These are phyloP conservation scores for Fusarium setosum DNA, from an alignment of 2,329 filamentous ascomycete genomes.

Conservation along the genomic window DNA sequence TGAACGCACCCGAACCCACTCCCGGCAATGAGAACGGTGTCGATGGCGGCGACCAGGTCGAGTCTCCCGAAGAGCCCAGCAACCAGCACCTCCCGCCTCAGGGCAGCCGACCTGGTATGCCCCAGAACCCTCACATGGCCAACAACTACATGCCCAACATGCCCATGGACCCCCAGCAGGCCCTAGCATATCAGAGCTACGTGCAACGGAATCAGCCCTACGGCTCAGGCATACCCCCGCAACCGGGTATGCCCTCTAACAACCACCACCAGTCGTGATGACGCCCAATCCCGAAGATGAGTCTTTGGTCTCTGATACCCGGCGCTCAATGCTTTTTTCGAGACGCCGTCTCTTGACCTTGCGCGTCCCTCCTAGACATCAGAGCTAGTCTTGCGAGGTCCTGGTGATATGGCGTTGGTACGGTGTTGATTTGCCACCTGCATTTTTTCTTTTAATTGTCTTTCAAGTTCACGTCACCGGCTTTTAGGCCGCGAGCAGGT, in stretches of 20 bases:
- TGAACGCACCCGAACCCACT: constrained; percentile 94
- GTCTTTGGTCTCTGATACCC: constrained; percentile 64
- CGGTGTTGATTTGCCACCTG: constrained; percentile 50
- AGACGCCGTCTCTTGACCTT: constrained; percentile 47
- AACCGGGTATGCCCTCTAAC: constrained; percentile 83
- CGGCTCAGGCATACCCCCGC: constrained; percentile 83
- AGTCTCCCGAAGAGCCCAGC: constrained; percentile 90
- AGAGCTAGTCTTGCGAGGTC: constrained; percentile 53
- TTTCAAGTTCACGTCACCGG: constrained; percentile 20
- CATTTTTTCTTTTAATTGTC: constrained; percentile 41
- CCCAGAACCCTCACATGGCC: constrained; percentile 72
- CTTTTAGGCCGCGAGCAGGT: constrained; percentile 28
- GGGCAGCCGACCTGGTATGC: constrained; percentile 70
- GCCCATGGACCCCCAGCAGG: constrained; percentile 80
- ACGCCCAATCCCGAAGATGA: constrained; percentile 33
- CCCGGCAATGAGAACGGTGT: constrained; percentile 85
- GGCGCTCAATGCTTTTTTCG: constrained; percentile 66
- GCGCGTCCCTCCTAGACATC: constrained; percentile 41
- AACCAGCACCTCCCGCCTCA: constrained; percentile 79
- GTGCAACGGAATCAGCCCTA: constrained; percentile 76
- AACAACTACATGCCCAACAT: constrained; percentile 72
- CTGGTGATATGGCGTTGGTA: constrained; percentile 53
- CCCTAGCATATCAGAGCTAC: constrained; percentile 86
- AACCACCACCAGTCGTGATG: constrained; percentile 81
- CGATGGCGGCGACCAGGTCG: constrained; percentile 80